A percentile compares a stretch with the other conserved stretches of the same genome.
Evolutionary conservation across 139 green algal genomes (phyloP).

Genomic region (Chlorella ohadii): DNA sequence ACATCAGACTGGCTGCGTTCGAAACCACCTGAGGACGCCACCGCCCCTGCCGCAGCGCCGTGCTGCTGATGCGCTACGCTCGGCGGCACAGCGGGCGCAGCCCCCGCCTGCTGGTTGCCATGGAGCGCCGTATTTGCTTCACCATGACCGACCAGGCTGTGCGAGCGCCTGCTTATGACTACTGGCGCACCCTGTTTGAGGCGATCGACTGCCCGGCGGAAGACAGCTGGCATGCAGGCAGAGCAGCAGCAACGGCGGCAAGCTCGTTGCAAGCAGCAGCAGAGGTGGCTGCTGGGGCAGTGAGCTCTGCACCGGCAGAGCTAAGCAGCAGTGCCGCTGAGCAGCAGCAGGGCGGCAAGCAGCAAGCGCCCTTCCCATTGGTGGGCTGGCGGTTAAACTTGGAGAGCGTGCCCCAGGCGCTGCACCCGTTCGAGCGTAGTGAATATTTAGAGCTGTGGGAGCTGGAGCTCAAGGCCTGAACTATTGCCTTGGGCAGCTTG

Average conservation of each 20-base stretch:
- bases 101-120: constrained; percentile 25
- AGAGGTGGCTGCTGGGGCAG: not conserved
- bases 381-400: constrained; percentile 14
- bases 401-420: not conserved
- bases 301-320: not conserved
- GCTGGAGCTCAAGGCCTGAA: not conserved
- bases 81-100: not conserved
- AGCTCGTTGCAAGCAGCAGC: not conserved
- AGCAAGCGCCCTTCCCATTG: not conserved
- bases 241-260: not conserved
- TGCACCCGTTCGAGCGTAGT: constrained; percentile 5
- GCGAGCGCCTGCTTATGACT: constrained; percentile 23
- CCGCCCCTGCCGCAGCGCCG: not conserved
- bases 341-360: not conserved
- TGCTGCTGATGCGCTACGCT: constrained; percentile 16
- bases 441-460: constrained; percentile 34
- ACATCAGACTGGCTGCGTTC: no score
- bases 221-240: not conserved
- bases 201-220: not conserved
- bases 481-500: no score
- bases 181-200: constrained; percentile 25
- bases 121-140: constrained; percentile 28
- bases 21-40: no score
- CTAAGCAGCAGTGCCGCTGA: not conserved
- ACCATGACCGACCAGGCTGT: constrained; percentile 2